Evolutionary conservation across 1,139 yeast species (phyloP).

Genomic region (Oligophagozyma castellii): DNA sequence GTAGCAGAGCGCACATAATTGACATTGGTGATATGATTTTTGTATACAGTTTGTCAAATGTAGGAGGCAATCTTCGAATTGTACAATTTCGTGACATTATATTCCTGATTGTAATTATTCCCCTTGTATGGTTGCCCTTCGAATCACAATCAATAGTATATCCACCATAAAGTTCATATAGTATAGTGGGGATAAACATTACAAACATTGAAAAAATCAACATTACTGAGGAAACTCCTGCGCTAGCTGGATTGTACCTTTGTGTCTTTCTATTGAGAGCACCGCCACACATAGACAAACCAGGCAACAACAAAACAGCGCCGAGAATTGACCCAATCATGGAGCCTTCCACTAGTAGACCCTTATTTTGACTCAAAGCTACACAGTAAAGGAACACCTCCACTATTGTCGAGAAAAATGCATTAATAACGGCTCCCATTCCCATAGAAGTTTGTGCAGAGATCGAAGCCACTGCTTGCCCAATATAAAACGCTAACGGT

Average conservation of each 20-base stretch:
- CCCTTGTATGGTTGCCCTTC: conserved; percentile 4
- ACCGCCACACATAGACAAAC: conserved; percentile 94
- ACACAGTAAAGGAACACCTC: conserved; percentile 88
- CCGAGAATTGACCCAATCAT: conserved; percentile 90
- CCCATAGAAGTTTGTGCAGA: conserved; percentile 99
- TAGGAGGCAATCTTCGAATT: conserved; percentile 63
- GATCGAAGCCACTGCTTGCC: conserved; percentile 97
- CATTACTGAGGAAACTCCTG: conserved; percentile 97
- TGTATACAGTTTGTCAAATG: conserved; percentile 47
- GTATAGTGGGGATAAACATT: conserved; percentile 86
- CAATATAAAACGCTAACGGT: conserved; percentile 92
- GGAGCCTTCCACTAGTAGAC: conserved; percentile 91
- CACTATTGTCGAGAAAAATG: conserved; percentile 91
- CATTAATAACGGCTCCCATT: conserved; percentile 97
- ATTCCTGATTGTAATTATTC: conserved; percentile 27
- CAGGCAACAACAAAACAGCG: conserved; percentile 83
- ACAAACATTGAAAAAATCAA: conserved; percentile 78
- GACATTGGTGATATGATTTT: conserved; percentile 69
- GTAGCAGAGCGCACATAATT: conserved; percentile 60
- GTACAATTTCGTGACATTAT: conserved; percentile 39
- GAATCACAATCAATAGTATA: conserved; percentile 59
- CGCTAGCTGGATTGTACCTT: conserved; percentile 87
- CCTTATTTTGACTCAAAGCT: conserved; percentile 75
- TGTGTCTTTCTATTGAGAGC: conserved; percentile 86
- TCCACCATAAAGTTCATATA: conserved; percentile 83